These are phyloP conservation scores for Boletus sp. DNA, from an alignment of 768 basidiomycete species.

Conservation along the genomic window DNA sequence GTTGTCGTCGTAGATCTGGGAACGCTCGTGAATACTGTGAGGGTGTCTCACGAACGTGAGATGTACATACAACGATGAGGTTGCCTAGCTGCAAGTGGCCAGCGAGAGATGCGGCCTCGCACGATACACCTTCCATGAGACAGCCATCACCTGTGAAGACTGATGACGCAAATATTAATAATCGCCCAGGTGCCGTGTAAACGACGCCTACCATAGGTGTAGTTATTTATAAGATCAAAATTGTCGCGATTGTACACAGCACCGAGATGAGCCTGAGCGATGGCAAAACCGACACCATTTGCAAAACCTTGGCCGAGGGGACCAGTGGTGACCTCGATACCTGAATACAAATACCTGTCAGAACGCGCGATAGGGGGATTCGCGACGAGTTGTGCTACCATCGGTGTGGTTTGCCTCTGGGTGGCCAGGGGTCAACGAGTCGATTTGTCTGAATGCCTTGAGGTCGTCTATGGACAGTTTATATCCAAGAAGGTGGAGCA, in stretches of 20 bases:
- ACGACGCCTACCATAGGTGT: slow-evolving; percentile 71
- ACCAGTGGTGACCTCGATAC: slow-evolving; percentile 91
- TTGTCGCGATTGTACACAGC: slow-evolving; percentile 89
- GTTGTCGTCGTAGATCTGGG: slow-evolving; percentile 92
- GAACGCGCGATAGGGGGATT: slow-evolving; percentile 2
- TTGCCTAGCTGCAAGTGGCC: slow-evolving; percentile 94
- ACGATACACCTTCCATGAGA: slow-evolving; percentile 95
- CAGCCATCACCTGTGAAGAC: slow-evolving; percentile 95
- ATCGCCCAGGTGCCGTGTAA: background rate
- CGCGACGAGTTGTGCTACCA: slow-evolving; percentile 35
- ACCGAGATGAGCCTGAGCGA: slow-evolving; percentile 87
- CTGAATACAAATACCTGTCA: slow-evolving; percentile 31
- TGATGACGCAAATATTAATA: slow-evolving; percentile 27
- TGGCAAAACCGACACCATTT: slow-evolving; percentile 91
- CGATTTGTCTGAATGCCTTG: slow-evolving; percentile 89
- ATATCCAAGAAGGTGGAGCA: slow-evolving; percentile 91
- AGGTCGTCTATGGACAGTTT: slow-evolving; percentile 90
- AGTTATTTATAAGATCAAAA: slow-evolving; percentile 80
- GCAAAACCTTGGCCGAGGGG: slow-evolving; percentile 95
- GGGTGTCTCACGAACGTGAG: slow-evolving; percentile 10
- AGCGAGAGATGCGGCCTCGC: slow-evolving; percentile 88
- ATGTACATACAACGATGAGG: slow-evolving; percentile 74
- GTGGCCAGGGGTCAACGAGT: slow-evolving; percentile 90
- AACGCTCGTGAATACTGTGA: slow-evolving; percentile 16
- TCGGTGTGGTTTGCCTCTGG: slow-evolving; percentile 76